Evolutionary conservation across 176 grass and related monocot species (phyloP), one percentile per base, ranked within the genome.

Genomic region (Lolium multiflorum): DNA sequence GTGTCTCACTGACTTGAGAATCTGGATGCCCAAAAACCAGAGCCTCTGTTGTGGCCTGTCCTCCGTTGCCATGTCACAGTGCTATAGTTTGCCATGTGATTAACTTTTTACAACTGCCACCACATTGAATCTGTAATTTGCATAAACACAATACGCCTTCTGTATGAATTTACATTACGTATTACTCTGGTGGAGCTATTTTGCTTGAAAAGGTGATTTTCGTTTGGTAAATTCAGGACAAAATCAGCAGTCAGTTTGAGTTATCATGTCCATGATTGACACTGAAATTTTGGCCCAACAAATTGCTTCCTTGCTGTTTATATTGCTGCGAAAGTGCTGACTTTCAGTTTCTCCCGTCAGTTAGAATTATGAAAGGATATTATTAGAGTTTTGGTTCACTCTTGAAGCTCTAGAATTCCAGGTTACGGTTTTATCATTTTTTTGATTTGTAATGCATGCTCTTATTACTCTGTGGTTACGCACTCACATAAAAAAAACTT

Each of bases 291-390:
- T 64, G 24, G 14, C 22, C 3, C 24, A n/a, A 49, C 44, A 67
- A 67, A 48, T 67, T 81, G 24, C 31, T 35, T 35, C 31, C 6
- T 37, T 62, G 11, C 2, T 41, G 63, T 82, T 37, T 68, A 81
- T 81, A 14, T 17, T 81, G 26, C 25, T 67, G 18, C 28, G 38
- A 5, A n/a, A 81, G 31, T 66, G 79, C 9, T 65, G 25, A 81
- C 65, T 67, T 78, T 37, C 35, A 1, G 28, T 81, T 37, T 48
- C 11, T 35, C 65, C 9, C 24, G 28, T 4, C 2, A 24, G 76
- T 22, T 22, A 41, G 8, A n/a, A 39, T 35, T 57, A 39, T 77
- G 26, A 5, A 21, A 12, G 11, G 18, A 7, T 82, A 39, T 70
- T 52, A 16, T 71, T 39, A 69, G 22, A 11, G 52, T 51, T 68